Conservation (phyloP, 345 rosid species). For the Hibiscus tridactylites region DNA sequence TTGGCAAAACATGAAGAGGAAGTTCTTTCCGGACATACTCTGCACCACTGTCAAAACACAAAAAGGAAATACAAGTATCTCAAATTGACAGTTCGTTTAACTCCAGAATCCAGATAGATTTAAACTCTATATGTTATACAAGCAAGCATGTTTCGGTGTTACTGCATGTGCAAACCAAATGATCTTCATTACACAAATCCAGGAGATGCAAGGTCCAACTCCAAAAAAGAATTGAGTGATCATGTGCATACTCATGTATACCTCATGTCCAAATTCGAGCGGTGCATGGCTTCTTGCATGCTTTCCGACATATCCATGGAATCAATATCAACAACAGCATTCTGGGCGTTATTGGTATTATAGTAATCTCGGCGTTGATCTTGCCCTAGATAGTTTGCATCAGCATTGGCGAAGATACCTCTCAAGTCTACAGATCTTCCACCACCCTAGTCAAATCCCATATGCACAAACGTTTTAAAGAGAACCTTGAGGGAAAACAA, state of each 20-base stretch:
- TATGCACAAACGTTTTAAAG: constrained; percentile 16
- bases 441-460: constrained; percentile 44
- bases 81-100: not conserved
- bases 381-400: constrained; percentile 43
- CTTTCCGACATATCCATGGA: constrained; percentile 96
- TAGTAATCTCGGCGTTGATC: constrained; percentile 39
- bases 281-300: constrained; percentile 97
- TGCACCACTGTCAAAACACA: constrained; percentile 56
- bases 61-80: constrained; percentile 19
- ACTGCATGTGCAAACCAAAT: not conserved
- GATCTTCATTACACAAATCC: not conserved
- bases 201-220: not conserved
- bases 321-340: constrained; percentile 43
- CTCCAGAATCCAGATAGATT: not conserved
- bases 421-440: constrained; percentile 61
- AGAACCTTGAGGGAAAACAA: constrained; percentile 5
- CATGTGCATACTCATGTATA: constrained; percentile 31
- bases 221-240: constrained; percentile 2
- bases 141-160: not conserved
- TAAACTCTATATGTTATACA: not conserved
- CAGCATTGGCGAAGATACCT: constrained; percentile 68
- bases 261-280: constrained; percentile 93
- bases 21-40: constrained; percentile 82
- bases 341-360: constrained; percentile 30
- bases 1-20: constrained; percentile 72